Base-by-base conservation (phyloP, 1,284 basidiomycete species). In the Kalmanozyma brasiliensis region DNA sequence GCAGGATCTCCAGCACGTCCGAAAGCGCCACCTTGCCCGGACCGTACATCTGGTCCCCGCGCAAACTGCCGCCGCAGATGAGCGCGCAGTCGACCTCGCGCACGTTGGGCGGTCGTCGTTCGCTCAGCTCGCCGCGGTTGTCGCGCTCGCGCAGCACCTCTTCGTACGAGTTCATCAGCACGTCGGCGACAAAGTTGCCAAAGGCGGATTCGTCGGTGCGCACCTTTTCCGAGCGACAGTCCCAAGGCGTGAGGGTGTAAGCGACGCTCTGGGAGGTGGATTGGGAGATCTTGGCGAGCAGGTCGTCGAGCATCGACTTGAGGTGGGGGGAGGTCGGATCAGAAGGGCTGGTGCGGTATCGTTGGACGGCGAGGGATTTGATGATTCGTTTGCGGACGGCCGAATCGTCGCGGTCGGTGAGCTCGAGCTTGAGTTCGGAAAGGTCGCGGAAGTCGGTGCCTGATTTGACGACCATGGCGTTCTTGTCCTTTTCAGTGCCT, bases 361-460 rank as follows among this genome's bases (percentile, higher is more conserved):
- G 86, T 83, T 88, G 84, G 68, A 93, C 91, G 57, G 83, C 86
- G 34, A 94, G 85, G 8, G 83, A 79, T 36, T 84, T 87, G 70
- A 96, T 89, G 3, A 90, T 84, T 61, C 89, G 89, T 46, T 83
- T 85, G 60, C 93, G 86, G 2, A 91, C 83, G 65, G 60, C 52
- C 0, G 88, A 89, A 1, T 88, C 88, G 32, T 84, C 80, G 1
- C 89, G 86, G 45, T 87, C 84, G 32, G 85, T 84, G 3, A 95
- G 84, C 55, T 88, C 87, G 17, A 95, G 83, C 0, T 82, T 84
- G 37, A 93, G 84, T 62, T 91, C 89, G 46, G 91, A 91, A 23
- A 95, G 84, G 67, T 95, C 92, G 30, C 91, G 87, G 81, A 96
- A 96, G 83, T 96, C 93, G 6, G 90, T 92, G 6, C 93, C 93